Conservation (phyloP, 805 yeast species). For the Starmerella asiatica region DNA sequence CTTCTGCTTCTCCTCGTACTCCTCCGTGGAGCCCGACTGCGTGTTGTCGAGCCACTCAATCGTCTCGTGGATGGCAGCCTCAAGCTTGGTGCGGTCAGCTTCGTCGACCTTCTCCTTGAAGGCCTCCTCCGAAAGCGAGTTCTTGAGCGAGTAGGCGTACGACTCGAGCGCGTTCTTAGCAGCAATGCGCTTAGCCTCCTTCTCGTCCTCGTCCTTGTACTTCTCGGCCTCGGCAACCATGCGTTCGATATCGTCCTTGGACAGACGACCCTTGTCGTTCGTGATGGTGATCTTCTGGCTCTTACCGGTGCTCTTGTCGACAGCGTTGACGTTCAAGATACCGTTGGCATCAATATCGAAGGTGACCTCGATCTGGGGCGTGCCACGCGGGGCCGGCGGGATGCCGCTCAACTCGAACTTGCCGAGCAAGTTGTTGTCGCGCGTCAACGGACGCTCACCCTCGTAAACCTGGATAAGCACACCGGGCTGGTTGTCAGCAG, state of each 20-base stretch:
- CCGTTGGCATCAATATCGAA: slow-evolving; percentile 96
- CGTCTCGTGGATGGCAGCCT: slow-evolving; percentile 24
- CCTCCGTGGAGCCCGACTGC: slow-evolving; percentile 87
- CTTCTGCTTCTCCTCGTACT: slow-evolving; percentile 84
- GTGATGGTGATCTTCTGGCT: slow-evolving; percentile 93
- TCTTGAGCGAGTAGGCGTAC: slow-evolving; percentile 85
- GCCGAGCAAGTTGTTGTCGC: slow-evolving; percentile 92
- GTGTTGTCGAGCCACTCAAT: slow-evolving; percentile 74
- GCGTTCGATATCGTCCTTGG: slow-evolving; percentile 94
- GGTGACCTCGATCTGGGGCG: slow-evolving; percentile 94
- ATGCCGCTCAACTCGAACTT: slow-evolving; percentile 93
- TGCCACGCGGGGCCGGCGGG: slow-evolving; percentile 99
- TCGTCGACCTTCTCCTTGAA: slow-evolving; percentile 52
- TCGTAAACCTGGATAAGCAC: slow-evolving; percentile 92
- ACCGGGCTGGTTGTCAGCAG: slow-evolving; percentile 98
- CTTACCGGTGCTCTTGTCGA: slow-evolving; percentile 98
- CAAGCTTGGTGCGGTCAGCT: slow-evolving; percentile 23
- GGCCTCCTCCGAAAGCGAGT: slow-evolving; percentile 56
- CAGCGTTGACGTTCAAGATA: slow-evolving; percentile 88
- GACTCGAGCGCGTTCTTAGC: slow-evolving; percentile 95
- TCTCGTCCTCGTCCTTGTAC: slow-evolving; percentile 91
- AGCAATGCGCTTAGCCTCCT: slow-evolving; percentile 82
- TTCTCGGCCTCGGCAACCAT: slow-evolving; percentile 98
- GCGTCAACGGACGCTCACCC: slow-evolving; percentile 96
- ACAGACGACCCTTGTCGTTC: slow-evolving; percentile 96